A percentile compares a stretch with the other conserved stretches of the same genome.
Evolutionary conservation across 2,329 filamentous ascomycete species (phyloP).

Genomic region (Alternaria viburni): DNA sequence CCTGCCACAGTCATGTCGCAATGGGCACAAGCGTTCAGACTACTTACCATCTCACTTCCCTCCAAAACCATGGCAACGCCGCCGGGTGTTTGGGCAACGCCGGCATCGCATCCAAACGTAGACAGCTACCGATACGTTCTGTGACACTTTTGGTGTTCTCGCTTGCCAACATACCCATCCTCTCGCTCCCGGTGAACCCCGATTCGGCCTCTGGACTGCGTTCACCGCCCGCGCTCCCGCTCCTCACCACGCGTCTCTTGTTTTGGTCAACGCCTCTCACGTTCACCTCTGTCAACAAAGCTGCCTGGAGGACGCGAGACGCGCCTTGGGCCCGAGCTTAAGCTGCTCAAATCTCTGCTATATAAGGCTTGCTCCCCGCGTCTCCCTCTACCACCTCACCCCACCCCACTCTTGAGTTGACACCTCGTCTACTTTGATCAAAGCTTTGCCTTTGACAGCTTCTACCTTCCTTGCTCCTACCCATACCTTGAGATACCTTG

Average conservation of each 20-base stretch:
- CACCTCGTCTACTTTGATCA: background rate
- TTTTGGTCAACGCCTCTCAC: background rate
- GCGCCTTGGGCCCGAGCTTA: background rate
- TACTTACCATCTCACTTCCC: background rate
- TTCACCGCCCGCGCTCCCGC: background rate
- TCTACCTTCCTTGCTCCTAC: background rate
- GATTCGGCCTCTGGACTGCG: background rate
- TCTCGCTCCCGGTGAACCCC: background rate
- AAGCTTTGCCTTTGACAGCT: background rate
- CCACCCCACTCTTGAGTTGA: background rate
- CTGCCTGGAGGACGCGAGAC: background rate
- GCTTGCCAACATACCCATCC: background rate
- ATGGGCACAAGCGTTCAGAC: background rate
- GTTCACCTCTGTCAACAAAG: background rate
- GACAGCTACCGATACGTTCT: background rate
- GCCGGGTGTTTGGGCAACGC: background rate
- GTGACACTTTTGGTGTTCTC: background rate
- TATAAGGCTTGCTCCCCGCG: background rate
- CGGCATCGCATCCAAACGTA: background rate
- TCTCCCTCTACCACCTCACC: background rate
- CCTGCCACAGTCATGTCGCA: background rate
- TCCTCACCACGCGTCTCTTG: slow-evolving; percentile 1
- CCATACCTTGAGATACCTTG: background rate
- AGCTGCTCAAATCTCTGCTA: background rate
- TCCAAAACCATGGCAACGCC: background rate